Conservation (phyloP, 2,329 filamentous ascomycete genomes). For the Emydomyces testavorans region DNA sequence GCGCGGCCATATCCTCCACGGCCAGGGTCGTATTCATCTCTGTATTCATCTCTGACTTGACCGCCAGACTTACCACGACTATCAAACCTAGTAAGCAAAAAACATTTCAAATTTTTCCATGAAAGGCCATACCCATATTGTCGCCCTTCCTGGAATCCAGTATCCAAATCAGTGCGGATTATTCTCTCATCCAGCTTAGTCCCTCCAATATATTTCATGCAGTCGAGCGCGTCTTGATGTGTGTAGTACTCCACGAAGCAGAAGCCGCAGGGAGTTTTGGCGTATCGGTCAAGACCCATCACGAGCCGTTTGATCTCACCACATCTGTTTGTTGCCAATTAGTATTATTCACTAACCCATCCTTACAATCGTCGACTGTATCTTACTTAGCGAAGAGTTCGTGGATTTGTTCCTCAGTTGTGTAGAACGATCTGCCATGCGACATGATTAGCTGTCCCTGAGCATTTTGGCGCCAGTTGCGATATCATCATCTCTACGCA, state of each 20-base stretch:
- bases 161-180: constrained; percentile 88
- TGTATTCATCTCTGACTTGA: constrained; percentile 94
- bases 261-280: constrained; percentile 96
- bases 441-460: neutral
- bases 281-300: constrained; percentile 94
- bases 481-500: constrained; percentile 41
- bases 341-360: neutral
- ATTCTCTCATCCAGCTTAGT: constrained; percentile 97
- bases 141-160: constrained; percentile 87
- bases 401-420: constrained; percentile 97
- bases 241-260: constrained; percentile 99
- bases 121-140: constrained; percentile 61
- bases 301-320: constrained; percentile 96
- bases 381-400: constrained; percentile 79
- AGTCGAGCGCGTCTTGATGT: constrained; percentile 91
- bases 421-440: constrained; percentile 71
- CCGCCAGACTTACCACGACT: constrained; percentile 84
- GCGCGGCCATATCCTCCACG: constrained; percentile 79
- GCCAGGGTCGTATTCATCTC: constrained; percentile 92
- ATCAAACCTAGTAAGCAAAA: constrained; percentile 3
- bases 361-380: neutral
- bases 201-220: constrained; percentile 95
- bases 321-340: constrained; percentile 39
- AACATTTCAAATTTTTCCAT: neutral
- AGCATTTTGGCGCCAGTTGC: too few species aligned